These are phyloP conservation scores for Penicillium sp. DNA, from an alignment of 2,329 filamentous ascomycete species.

Conservation along the genomic window DNA sequence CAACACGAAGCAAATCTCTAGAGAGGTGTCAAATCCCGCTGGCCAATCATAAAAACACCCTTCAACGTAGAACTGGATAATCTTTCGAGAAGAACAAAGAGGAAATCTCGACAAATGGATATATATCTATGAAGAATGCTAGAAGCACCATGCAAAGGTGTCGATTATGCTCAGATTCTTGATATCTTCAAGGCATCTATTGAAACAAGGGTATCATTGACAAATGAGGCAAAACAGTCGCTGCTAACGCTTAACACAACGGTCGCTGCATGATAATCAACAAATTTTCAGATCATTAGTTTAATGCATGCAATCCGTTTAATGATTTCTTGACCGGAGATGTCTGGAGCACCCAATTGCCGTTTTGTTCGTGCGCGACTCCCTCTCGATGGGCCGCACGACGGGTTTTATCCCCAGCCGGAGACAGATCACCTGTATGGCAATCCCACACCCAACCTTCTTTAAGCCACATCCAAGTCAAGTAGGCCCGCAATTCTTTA, in stretches of 20 bases:
- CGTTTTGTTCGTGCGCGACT: constrained; percentile 38
- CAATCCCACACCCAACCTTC: constrained; percentile 81
- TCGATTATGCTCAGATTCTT: too few relatives aligned
- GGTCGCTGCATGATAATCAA: background rate
- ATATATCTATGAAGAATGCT: too few relatives aligned
- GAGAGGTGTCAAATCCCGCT: too few relatives aligned
- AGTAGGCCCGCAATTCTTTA: constrained; percentile 80
- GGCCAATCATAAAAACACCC: too few relatives aligned
- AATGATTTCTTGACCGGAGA: constrained; percentile 28
- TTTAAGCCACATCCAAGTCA: constrained; percentile 87
- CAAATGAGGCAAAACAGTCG: background rate
- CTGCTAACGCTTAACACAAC: too few relatives aligned
- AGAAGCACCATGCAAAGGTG: too few relatives aligned
- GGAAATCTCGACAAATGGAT: too few relatives aligned
- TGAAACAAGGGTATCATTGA: constrained; percentile 8
- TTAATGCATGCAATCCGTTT: constrained; percentile 21
- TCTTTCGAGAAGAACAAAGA: too few relatives aligned
- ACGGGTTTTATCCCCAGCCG: constrained; percentile 36
- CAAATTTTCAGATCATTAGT: background rate
- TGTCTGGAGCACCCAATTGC: constrained; percentile 34
- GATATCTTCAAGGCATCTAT: background rate
- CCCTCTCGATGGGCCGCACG: constrained; percentile 36
- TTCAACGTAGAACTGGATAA: too few relatives aligned
- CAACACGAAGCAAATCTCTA: too few relatives aligned
- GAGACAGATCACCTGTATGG: constrained; percentile 52